Percentiles rank a stretch among this genome's conserved stretches.
Evolutionary conservation across 805 yeast genomes (phyloP).

Genomic region (Metschnikowia lochheadii): DNA sequence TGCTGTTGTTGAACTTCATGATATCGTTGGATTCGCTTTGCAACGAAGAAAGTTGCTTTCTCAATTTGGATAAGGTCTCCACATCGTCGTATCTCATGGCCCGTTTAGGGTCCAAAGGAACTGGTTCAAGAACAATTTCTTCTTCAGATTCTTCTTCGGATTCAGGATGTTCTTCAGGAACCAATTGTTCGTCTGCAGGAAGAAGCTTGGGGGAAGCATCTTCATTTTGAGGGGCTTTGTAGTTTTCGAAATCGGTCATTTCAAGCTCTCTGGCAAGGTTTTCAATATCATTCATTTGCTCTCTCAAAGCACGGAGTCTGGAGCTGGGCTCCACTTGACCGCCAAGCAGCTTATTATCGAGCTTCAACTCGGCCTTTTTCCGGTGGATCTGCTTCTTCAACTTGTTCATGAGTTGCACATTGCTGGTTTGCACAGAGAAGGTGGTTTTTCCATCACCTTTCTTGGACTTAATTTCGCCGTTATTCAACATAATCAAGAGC

Average conservation of each 20-base stretch:
- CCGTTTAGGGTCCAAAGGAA: slow-evolving; percentile 33
- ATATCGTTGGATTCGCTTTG: slow-evolving; percentile 76
- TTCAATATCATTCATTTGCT: slow-evolving; percentile 81
- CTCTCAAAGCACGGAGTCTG: slow-evolving; percentile 67
- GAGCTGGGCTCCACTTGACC: slow-evolving; percentile 70
- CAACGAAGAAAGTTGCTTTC: slow-evolving; percentile 54
- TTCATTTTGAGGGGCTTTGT: slow-evolving; percentile 15
- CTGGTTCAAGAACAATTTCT: slow-evolving; percentile 15
- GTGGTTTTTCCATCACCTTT: slow-evolving; percentile 36
- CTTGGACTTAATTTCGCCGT: slow-evolving; percentile 30
- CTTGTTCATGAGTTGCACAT: slow-evolving; percentile 36
- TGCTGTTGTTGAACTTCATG: slow-evolving; percentile 61
- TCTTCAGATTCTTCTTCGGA: slow-evolving; percentile 3
- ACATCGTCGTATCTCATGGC: slow-evolving; percentile 49
- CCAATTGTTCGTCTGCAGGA: background rate
- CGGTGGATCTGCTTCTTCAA: slow-evolving; percentile 44
- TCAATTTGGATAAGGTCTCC: slow-evolving; percentile 49
- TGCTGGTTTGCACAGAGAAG: slow-evolving; percentile 30
- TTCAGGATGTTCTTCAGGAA: background rate
- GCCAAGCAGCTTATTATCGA: slow-evolving; percentile 45
- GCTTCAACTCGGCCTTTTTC: slow-evolving; percentile 44
- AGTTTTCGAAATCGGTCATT: slow-evolving; percentile 68
- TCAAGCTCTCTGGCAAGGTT: slow-evolving; percentile 83
- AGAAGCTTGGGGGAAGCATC: background rate
- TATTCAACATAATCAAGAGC: slow-evolving; percentile 59